Evolutionary conservation across 805 yeast genomes (phyloP), one percentile per base, ranked within the genome.

Genomic region (Hanseniaspora pseudoguilliermondii): DNA sequence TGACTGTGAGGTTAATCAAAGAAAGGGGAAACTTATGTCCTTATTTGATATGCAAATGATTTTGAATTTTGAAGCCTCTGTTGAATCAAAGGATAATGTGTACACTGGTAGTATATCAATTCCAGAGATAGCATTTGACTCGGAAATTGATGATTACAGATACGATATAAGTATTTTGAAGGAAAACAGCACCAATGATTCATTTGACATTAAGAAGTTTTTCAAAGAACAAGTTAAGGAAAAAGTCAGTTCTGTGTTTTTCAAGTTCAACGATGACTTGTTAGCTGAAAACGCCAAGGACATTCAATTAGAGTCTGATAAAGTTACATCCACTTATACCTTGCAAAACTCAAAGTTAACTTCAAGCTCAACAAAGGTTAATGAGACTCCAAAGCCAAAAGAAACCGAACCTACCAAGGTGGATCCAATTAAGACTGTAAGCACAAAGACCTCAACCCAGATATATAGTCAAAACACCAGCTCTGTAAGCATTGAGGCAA

Each of bases 1-100:
- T 54, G 99, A 93, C 64, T 95, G 90, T 60, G 98, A 90, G 66
- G 97, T 93, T 34, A 84, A 88, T 62, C 98, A 93, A 73, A 81
- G 98, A 63, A 93, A 93, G 69, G 98, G 99, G 16, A 90, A 91
- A 69, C 95, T 91, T 27, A 90, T 93, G 63, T 85, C 95, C 5
- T 71, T 93, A 58, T 93, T 88, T 69, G 98, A 93, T 64, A 73
- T 93, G 66, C 77, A 81, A 59, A 59, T 90, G 49, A 81, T 77
- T 2, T 66, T 90, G 57, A 74, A 73, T n/a, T 79, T 82, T 62
- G 68, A 65, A 8, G 88, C 90, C 6, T 70, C 68, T 32, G n/a
- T 40, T 10, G 27, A 29, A 7, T 66, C 62, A 6, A 71, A 68
- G 10, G 73, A 65, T 11, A 71, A 70, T 2, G 70, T 67, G 7